A percentile compares a stretch with the other conserved stretches of the same genome.
Evolutionary conservation across 148 eudicot species (phyloP).

Genomic region (Polygonum aviculare): DNA sequence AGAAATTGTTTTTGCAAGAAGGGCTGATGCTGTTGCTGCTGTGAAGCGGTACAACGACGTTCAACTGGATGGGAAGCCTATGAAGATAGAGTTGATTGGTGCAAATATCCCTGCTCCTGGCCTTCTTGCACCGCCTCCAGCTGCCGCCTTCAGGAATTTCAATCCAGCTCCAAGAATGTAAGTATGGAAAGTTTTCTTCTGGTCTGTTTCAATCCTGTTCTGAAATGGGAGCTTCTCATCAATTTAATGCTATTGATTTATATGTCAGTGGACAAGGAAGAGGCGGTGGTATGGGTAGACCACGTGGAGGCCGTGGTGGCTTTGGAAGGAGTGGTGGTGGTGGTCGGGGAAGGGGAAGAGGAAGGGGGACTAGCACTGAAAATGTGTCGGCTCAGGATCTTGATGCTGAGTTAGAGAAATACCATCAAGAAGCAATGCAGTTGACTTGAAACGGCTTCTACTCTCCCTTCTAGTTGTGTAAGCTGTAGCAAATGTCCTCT

Average conservation of each 20-base stretch:
- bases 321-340: slow-evolving; percentile 27
- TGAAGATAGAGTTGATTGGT: slow-evolving; percentile 72
- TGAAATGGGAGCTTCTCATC: background rate
- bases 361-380: slow-evolving; percentile 19
- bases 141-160: background rate
- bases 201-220: background rate
- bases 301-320: slow-evolving; percentile 55
- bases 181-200: background rate
- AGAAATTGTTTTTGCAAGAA: slow-evolving; percentile 65
- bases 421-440: slow-evolving; percentile 70
- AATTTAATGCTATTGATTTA: background rate
- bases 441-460: background rate
- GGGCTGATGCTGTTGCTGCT: slow-evolving; percentile 71
- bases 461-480: background rate
- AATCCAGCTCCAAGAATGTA: slow-evolving; percentile 24
- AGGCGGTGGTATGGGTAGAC: slow-evolving; percentile 49
- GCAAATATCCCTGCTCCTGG: slow-evolving; percentile 12
- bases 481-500: slow-evolving; percentile 9
- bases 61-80: slow-evolving; percentile 89
- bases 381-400: slow-evolving; percentile 80
- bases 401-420: slow-evolving; percentile 93
- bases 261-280: slow-evolving; percentile 64
- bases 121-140: background rate
- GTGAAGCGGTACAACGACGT: slow-evolving; percentile 79
- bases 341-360: slow-evolving; percentile 52